Evolutionary conservation across 345 rosid species (phyloP), one percentile per base, ranked within the genome.

Genomic region (Linum tenue): DNA sequence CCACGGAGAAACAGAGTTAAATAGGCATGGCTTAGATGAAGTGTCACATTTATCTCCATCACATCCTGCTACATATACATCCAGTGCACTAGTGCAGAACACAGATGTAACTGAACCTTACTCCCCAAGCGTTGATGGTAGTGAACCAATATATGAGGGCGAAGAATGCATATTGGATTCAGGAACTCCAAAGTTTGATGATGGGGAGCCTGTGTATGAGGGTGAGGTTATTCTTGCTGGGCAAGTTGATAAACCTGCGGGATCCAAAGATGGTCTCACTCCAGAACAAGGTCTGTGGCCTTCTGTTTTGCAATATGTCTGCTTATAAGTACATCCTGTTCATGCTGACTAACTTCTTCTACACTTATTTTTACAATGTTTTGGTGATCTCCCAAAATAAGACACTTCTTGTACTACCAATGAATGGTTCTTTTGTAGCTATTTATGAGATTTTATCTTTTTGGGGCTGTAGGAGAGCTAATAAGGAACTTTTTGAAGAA

Each of bases 121-220:
- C 60, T 61, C 84, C 14, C 84, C 91, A 12, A 81, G 83, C 43
- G 75, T 84, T 55, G 84, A 84, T 79, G 91, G 78, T 22, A 83
- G 85, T 79, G 99, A 91, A 71, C 97, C 99, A 70, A 81, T 91
- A 62, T 91, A 95, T 75, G 98, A 95, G 77, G 99, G 97, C 60
- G 97, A 95, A 75, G 97, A 94, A 81, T 82, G 97, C 74, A 87
- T 90, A 58, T 55, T 82, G 61, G 90, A 94, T 73, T 75, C 91
- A 68, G 86, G 77, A 70, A 66, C 82, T 70, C 62, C 76, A 55
- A 66, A 59, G 63, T 77, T 73, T 79, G 88, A 75, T 79, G 86
- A 84, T 57, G 76, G 81, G 65, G 96, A 94, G 77, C 99, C 97
- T 59, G 75, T 94, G 67, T 94, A 94, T 72, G 99, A 94, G 85